A percentile compares a stretch with the other conserved stretches of the same genome.
Conservation (phyloP, 2,329 filamentous ascomycete genomes). For the Colletotrichum destructivum region DNA sequence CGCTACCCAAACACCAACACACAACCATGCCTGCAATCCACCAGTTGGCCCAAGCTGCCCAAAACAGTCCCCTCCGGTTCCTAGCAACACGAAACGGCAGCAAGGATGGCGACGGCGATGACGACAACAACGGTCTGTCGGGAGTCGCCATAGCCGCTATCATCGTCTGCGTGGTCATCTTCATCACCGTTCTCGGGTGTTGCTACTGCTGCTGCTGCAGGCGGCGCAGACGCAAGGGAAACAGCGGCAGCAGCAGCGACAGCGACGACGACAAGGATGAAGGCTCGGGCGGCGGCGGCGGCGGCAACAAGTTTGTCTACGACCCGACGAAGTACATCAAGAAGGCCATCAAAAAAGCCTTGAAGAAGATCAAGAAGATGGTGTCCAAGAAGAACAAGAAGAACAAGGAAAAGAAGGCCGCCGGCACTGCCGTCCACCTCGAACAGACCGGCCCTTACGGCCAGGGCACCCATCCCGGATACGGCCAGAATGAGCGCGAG, state of each 20-base stretch:
- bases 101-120: conserved; percentile 9
- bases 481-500: conserved; percentile 13
- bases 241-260: neutral
- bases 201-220: conserved; percentile 29
- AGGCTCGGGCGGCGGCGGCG: neutral
- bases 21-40: neutral
- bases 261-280: neutral
- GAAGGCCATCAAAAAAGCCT: conserved; percentile 25
- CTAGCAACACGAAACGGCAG: conserved; percentile 4
- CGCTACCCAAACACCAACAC: neutral
- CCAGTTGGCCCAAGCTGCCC: neutral
- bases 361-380: conserved; percentile 38
- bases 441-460: conserved; percentile 1
- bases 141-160: conserved; percentile 14
- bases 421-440: neutral
- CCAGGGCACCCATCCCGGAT: conserved; percentile 28
- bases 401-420: neutral
- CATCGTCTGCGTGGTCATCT: neutral
- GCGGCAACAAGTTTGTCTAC: neutral
- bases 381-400: conserved; percentile 30
- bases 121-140: conserved; percentile 7
- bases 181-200: neutral
- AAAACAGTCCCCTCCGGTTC: neutral
- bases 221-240: conserved; percentile 21
- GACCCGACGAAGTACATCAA: conserved; percentile 31